These are phyloP conservation scores for Limonomyces culmigenus DNA, from an alignment of 1,284 basidiomycete species.

Conservation along the genomic window DNA sequence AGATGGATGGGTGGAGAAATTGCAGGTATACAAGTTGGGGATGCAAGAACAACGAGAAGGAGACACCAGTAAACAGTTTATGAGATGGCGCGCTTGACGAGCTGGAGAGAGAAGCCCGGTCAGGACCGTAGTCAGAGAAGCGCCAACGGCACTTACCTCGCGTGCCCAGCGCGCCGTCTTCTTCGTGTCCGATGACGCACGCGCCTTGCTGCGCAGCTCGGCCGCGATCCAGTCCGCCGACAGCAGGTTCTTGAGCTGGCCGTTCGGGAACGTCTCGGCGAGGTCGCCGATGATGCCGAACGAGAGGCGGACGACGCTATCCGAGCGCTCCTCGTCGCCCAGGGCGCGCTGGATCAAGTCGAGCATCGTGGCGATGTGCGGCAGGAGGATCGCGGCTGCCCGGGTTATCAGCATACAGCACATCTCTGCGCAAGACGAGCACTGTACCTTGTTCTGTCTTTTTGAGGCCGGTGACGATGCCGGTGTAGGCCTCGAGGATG, in stretches of 20 bases:
- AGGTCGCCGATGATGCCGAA: slow-evolving; percentile 88
- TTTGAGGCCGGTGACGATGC: slow-evolving; percentile 85
- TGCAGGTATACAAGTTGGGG: too few species aligned
- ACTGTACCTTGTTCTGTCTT: slow-evolving; percentile 56
- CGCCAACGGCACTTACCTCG: slow-evolving; percentile 53
- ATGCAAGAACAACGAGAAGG: too few species aligned
- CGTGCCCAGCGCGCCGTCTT: slow-evolving; percentile 72
- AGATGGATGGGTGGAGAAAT: too few species aligned
- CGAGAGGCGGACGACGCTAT: slow-evolving; percentile 58
- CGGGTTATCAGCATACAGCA: slow-evolving; percentile 6
- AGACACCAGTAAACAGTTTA: neutral
- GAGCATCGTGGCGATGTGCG: slow-evolving; percentile 65
- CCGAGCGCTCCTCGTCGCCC: slow-evolving; percentile 72
- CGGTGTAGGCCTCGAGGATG: slow-evolving; percentile 93
- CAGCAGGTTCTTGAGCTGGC: slow-evolving; percentile 68
- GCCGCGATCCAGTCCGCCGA: slow-evolving; percentile 70
- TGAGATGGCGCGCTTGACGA: too few species aligned
- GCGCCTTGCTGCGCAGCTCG: slow-evolving; percentile 57
- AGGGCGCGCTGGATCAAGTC: slow-evolving; percentile 72
- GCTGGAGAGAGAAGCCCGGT: too few species aligned
- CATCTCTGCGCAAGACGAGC: slow-evolving; percentile 1
- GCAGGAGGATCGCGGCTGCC: slow-evolving; percentile 48
- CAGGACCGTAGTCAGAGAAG: slow-evolving; percentile 1
- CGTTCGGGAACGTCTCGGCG: slow-evolving; percentile 70
- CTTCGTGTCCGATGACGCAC: slow-evolving; percentile 55